Conservation (phyloP, 495 filamentous ascomycete genomes). For the Penicillium angulare region DNA sequence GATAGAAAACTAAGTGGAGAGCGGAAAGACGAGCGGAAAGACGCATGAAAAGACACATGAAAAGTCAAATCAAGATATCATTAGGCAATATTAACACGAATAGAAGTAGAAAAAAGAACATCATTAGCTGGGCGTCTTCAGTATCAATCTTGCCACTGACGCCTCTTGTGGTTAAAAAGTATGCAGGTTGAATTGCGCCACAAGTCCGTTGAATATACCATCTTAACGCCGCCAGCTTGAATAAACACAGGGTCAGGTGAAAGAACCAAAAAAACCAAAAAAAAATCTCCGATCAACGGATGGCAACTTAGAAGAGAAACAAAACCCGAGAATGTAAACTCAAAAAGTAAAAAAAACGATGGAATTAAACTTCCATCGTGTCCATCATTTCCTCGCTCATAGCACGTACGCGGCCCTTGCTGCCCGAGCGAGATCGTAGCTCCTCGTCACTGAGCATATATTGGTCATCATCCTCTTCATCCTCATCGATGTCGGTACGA, state of each 20-base stretch:
- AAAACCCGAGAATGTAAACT: not conserved
- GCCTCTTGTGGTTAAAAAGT: constrained; percentile 13
- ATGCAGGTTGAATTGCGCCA: constrained; percentile 33
- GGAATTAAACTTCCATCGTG: constrained; percentile 60
- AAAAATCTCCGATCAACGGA: constrained; percentile 7
- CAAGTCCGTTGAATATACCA: constrained; percentile 14
- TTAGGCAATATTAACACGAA: constrained; percentile 3
- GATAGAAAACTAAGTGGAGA: too few species aligned
- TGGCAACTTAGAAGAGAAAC: constrained; percentile 3
- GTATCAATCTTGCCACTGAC: constrained; percentile 19
- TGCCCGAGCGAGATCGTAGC: constrained; percentile 31
- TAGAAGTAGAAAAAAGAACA: not conserved
- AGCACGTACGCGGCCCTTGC: constrained; percentile 57
- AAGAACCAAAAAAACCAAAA: constrained; percentile 17
- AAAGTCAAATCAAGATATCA: too few species aligned
- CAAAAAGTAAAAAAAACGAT: too few species aligned
- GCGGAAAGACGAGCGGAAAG: too few species aligned
- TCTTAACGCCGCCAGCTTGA: constrained; percentile 23
- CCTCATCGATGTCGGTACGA: constrained; percentile 45
- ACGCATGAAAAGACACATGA: too few species aligned
- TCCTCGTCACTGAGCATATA: constrained; percentile 48
- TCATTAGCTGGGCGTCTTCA: constrained; percentile 13
- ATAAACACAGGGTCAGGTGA: constrained; percentile 9
- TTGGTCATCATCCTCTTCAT: constrained; percentile 43
- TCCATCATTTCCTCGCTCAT: constrained; percentile 73